Base-by-base conservation (phyloP, 2,329 filamentous ascomycete genomes). In the Cyanodermella asteris region DNA sequence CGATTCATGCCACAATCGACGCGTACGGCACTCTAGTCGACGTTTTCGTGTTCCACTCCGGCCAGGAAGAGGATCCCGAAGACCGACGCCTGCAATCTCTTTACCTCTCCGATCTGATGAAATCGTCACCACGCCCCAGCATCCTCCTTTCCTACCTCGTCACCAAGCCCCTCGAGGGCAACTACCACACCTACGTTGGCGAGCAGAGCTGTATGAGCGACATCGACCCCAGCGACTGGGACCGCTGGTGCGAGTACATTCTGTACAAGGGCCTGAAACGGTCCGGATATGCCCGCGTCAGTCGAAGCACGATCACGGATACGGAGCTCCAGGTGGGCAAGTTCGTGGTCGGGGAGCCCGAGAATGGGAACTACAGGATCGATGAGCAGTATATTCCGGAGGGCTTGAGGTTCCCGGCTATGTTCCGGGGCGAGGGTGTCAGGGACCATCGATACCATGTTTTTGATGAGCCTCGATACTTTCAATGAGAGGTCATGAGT, bases 211-310 rank as follows among this genome's bases (percentile, higher is more conserved):
- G 81, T 7, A 97, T 97, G 87, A 71, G 77, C 41, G 87, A 97
- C 42, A 87, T 97, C 24, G 87, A 97, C 42, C 65, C 72, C 0
- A 71, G 60, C 3, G 87, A 97, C 46, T 91, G 81, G 81, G 87
- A 97, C 47, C 61, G 87, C 28, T 97, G 87, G 87, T 97, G 87
- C 55, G 84, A 97, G 55, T 97, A 97, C 49, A 93, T 97, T 36
- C 55, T 97, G 14, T 97, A 80, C 60, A 93, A 93, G 58, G 71
- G 71, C 8, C 52, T 97, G 33, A 72, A 71, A 49, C 64, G 84
- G 32, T 72, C 75, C 0, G 84, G 80, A 2, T 97, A 97, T 45
- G 87, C 87, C 4, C 61, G 87, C 27, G 72, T 97, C 26, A 84
- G 74, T 39, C 63, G 87, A 38, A 71, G 72, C 38, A 90, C 78